Conservation (phyloP, 2,329 filamentous ascomycete genomes). For the Cylindrodendrum hubeiense region DNA sequence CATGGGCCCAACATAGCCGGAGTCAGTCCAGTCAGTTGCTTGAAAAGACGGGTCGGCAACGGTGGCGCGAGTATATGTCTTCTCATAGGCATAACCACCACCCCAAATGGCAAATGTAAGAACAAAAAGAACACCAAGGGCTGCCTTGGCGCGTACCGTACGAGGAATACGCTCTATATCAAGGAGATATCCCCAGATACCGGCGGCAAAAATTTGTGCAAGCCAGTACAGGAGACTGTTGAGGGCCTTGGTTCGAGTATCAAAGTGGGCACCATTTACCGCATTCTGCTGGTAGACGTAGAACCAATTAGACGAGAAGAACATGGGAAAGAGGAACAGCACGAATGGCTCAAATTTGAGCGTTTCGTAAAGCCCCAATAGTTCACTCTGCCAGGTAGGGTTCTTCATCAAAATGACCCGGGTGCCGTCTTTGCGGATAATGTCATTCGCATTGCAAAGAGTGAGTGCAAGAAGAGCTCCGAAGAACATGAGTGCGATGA, state of each 20-base stretch:
- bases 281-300: constrained; percentile 84
- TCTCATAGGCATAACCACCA: constrained; percentile 83
- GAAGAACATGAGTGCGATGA: constrained; percentile 83
- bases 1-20: constrained; percentile 80
- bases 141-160: constrained; percentile 74
- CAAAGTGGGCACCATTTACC: constrained; percentile 78
- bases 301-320: constrained; percentile 87
- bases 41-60: constrained; percentile 27
- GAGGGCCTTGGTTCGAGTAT: constrained; percentile 79
- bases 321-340: constrained; percentile 82
- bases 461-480: constrained; percentile 78
- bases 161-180: constrained; percentile 73
- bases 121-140: constrained; percentile 71
- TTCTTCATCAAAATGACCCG: constrained; percentile 91
- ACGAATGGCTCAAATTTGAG: constrained; percentile 77
- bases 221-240: constrained; percentile 79
- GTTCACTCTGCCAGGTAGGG: constrained; percentile 85
- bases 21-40: constrained; percentile 72
- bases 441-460: constrained; percentile 77
- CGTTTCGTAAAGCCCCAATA: constrained; percentile 81
- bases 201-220: constrained; percentile 81
- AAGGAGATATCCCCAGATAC: constrained; percentile 78
- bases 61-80: constrained; percentile 37
- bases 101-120: constrained; percentile 87
- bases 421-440: constrained; percentile 82